These are phyloP conservation scores for Fusarium sp. DNA, from an alignment of 2,329 filamentous ascomycete genomes.

Conservation along the genomic window DNA sequence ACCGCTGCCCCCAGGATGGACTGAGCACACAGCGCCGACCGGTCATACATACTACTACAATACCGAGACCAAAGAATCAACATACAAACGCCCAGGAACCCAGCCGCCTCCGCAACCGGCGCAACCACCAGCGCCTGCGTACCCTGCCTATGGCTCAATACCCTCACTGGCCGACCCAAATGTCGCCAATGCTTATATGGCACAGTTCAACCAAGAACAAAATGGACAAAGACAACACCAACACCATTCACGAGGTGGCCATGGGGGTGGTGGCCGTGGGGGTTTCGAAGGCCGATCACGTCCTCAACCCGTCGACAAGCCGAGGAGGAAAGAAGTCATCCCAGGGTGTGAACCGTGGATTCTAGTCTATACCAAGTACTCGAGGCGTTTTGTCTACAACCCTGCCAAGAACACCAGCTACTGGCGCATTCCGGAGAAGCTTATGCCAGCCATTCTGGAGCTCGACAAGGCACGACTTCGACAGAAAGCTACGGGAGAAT, in stretches of 20 bases:
- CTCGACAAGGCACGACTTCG: conserved; percentile 81
- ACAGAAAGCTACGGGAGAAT: conserved; percentile 64
- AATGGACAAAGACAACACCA: conserved; percentile 52
- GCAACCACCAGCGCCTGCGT: conserved; percentile 51
- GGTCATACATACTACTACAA: conserved; percentile 94
- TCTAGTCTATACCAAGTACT: conserved; percentile 92
- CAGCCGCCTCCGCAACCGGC: conserved; percentile 34
- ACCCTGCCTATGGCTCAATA: conserved; percentile 49
- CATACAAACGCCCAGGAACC: conserved; percentile 81
- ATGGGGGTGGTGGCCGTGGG: conserved; percentile 59
- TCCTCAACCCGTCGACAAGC: conserved; percentile 82
- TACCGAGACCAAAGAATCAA: conserved; percentile 84
- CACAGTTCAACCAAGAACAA: conserved; percentile 64
- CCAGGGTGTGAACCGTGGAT: conserved; percentile 90
- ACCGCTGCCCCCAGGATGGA: conserved; percentile 86
- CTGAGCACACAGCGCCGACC: conserved; percentile 91
- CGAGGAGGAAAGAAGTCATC: conserved; percentile 83
- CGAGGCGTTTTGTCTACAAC: conserved; percentile 92
- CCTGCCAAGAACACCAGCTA: conserved; percentile 87
- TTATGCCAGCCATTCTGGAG: conserved; percentile 82
- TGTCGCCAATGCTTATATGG: conserved; percentile 73
- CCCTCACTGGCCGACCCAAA: conserved; percentile 67
- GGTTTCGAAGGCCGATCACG: conserved; percentile 72
- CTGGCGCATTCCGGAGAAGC: conserved; percentile 93
- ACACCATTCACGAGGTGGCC: conserved; percentile 51